Conservation (phyloP, 1,139 yeast species). For the Yamadazyma atlantica region DNA sequence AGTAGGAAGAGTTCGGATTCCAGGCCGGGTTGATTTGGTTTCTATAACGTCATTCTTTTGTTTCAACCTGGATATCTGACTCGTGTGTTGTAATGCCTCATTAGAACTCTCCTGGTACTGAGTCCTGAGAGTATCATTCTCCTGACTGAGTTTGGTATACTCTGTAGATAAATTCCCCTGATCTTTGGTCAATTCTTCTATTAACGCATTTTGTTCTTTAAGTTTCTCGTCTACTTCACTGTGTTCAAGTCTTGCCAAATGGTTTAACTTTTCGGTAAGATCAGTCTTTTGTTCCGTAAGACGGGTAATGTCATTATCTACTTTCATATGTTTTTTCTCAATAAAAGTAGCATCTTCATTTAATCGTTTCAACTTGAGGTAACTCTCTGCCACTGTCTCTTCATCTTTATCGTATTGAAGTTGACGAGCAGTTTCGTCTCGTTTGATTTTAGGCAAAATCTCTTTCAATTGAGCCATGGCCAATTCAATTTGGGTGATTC, state of each 20-base stretch:
- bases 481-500: constrained; percentile 34
- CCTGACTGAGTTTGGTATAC: constrained; percentile 25
- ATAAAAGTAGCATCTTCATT: constrained; percentile 50
- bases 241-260: constrained; percentile 15
- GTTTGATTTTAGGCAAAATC: constrained; percentile 31
- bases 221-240: constrained; percentile 13
- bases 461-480: constrained; percentile 23
- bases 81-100: constrained; percentile 53
- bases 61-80: constrained; percentile 27
- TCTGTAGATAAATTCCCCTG: constrained; percentile 26
- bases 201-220: constrained; percentile 25
- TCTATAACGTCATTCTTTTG: constrained; percentile 28
- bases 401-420: constrained; percentile 49
- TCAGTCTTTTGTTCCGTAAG: constrained; percentile 19
- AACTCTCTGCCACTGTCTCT: constrained; percentile 46
- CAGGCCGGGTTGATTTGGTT: constrained; percentile 42
- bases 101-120: constrained; percentile 56
- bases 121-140: constrained; percentile 42
- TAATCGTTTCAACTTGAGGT: constrained; percentile 44
- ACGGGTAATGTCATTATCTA: constrained; percentile 31
- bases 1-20: constrained; percentile 41
- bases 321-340: constrained; percentile 47
- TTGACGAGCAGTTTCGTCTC: constrained; percentile 52
- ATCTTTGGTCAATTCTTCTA: constrained; percentile 31
- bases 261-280: constrained; percentile 18